A percentile compares a stretch with the other conserved stretches of the same genome.
These are phyloP conservation scores for Ascochyta lentis DNA, from an alignment of 2,329 filamentous ascomycete genomes.

Conservation along the genomic window DNA sequence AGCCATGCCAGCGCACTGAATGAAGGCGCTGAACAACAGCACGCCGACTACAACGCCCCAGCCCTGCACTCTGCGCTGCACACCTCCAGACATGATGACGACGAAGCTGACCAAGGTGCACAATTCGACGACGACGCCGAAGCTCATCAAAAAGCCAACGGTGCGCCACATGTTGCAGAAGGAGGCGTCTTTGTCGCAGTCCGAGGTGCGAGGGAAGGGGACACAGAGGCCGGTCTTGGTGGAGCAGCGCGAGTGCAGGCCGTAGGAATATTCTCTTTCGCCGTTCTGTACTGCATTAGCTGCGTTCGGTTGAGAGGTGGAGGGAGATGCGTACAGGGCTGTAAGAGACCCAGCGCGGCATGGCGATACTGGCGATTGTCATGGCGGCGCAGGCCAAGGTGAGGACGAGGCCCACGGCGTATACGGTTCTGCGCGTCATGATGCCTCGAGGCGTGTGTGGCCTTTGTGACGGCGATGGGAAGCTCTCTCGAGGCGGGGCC, in stretches of 20 bases:
- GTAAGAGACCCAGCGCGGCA: slow-evolving; percentile 75
- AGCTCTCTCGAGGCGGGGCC: neutral
- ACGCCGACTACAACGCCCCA: slow-evolving; percentile 79
- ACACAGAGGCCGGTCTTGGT: slow-evolving; percentile 69
- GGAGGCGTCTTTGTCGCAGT: slow-evolving; percentile 71
- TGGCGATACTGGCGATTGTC: slow-evolving; percentile 72
- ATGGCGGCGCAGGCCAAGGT: slow-evolving; percentile 66
- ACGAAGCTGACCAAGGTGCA: slow-evolving; percentile 80
- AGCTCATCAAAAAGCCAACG: slow-evolving; percentile 85
- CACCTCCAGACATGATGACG: slow-evolving; percentile 78
- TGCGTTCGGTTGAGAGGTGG: too few relatives aligned
- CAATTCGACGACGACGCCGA: slow-evolving; percentile 81
- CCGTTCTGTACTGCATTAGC: slow-evolving; percentile 34
- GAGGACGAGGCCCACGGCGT: slow-evolving; percentile 56
- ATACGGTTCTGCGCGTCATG: slow-evolving; percentile 59
- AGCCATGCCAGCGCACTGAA: slow-evolving; percentile 78
- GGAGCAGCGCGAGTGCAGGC: slow-evolving; percentile 82
- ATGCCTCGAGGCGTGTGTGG: slow-evolving; percentile 7
- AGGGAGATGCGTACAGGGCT: slow-evolving; percentile 48
- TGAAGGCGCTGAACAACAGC: slow-evolving; percentile 68
- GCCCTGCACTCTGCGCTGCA: slow-evolving; percentile 78
- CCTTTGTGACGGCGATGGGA: neutral
- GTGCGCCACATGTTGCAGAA: slow-evolving; percentile 95
- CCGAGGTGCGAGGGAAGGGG: slow-evolving; percentile 70
- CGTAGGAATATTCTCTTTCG: slow-evolving; percentile 61